These are phyloP conservation scores for Lepidium africanum DNA, from an alignment of 345 rosid species.

Conservation along the genomic window DNA sequence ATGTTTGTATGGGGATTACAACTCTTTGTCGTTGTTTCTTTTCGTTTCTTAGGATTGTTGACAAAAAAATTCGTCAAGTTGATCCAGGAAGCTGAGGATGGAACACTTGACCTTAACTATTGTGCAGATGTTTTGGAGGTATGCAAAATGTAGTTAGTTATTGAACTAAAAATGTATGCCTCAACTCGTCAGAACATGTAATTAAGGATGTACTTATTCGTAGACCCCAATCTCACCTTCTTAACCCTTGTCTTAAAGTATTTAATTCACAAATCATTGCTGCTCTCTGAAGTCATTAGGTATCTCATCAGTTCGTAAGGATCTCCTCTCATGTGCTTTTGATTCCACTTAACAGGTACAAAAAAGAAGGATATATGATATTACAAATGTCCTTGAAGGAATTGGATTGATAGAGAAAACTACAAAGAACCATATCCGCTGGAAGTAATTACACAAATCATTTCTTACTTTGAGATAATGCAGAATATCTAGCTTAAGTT, in stretches of 20 bases:
- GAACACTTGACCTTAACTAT: conserved; percentile 66
- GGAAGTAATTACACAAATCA: conserved; percentile 45
- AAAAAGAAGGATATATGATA: conserved; percentile 85
- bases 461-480: neutral
- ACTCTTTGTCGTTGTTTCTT: neutral
- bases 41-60: conserved; percentile 42
- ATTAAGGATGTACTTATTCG: neutral
- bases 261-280: neutral
- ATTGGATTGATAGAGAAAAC: conserved; percentile 76
- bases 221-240: neutral
- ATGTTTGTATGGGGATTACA: neutral
- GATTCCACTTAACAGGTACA: conserved; percentile 48
- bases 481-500: neutral
- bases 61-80: conserved; percentile 60
- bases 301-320: neutral
- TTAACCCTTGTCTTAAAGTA: neutral
- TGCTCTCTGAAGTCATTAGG: neutral
- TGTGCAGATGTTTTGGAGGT: conserved; percentile 71
- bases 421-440: conserved; percentile 66
- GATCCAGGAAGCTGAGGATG: conserved; percentile 64
- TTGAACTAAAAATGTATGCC: neutral
- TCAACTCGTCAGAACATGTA: neutral
- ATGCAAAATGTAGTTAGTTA: neutral
- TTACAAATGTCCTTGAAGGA: conserved; percentile 84
- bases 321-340: conserved; percentile 1